A percentile compares a stretch with the other conserved stretches of the same genome.
Evolutionary conservation across 768 basidiomycete species (phyloP).

Genomic region (Tylopilus plumbeoviolaceoides): DNA sequence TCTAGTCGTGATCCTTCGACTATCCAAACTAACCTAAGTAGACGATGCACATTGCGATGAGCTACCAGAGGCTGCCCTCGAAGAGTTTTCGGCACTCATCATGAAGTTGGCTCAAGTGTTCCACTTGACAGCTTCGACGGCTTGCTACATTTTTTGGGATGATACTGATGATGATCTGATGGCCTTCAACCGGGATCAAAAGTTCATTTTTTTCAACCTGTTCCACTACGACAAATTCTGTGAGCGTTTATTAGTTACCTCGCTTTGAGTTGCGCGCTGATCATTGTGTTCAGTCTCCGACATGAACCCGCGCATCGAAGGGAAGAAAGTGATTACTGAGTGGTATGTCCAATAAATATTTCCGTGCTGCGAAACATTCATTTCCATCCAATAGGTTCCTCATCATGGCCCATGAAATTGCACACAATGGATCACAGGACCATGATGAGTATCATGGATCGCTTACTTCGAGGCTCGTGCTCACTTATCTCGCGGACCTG

Average conservation of each 20-base stretch:
- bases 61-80: background rate
- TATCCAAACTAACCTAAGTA: background rate
- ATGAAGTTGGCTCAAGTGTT: conserved; percentile 2
- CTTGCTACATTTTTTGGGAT: conserved; percentile 17
- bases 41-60: background rate
- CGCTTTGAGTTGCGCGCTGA: background rate
- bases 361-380: background rate
- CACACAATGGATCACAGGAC: conserved; percentile 18
- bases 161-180: conserved; percentile 15
- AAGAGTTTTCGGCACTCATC: conserved; percentile 5
- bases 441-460: background rate
- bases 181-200: conserved; percentile 18
- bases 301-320: background rate
- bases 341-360: conserved; percentile 7
- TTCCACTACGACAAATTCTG: conserved; percentile 10
- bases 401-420: conserved; percentile 28
- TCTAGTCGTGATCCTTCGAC: background rate
- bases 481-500: conserved; percentile 2
- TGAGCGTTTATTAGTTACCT: background rate
- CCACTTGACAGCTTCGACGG: background rate
- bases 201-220: conserved; percentile 11
- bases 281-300: background rate
- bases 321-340: conserved; percentile 2
- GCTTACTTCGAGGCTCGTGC: background rate
- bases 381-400: conserved; percentile 18